Base-by-base conservation (phyloP, 2,329 filamentous ascomycete species). In the Dothidotthia symphoricarpi region DNA sequence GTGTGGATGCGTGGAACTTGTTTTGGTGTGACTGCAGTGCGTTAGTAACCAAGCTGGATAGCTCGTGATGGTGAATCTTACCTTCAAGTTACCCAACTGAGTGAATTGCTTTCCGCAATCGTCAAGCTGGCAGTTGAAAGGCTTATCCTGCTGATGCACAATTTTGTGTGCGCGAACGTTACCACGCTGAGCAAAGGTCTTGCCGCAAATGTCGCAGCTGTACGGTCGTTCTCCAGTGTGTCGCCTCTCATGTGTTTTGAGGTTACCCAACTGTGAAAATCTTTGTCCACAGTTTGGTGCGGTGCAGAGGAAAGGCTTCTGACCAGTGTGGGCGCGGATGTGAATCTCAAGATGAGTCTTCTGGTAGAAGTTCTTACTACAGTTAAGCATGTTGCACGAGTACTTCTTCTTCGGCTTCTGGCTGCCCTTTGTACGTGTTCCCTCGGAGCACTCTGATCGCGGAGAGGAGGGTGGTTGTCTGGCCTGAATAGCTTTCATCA, bases 281-380 rank as follows among this genome's bases (percentile, higher is more conserved):
- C 80, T 77, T 53, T 88, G 83, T 16, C 81, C 81, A 64, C 91
- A 97, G 4, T 77, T 76, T 3, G 80, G 76, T 49, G 86, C 77
- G 47, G 80, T 82, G 71, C 88, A 95, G 14, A 75, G 85, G 64
- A 91, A 96, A 43, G 91, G 91, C 64, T 89, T 93, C 36, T 86
- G 82, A 12, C 93, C 93, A 2, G 88, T 95, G 67, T 98, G 93
- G 4, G 86, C 84, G 49, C 90, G 79, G 30, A 80, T 82, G 65
- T 98, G 93, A 32, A 94, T 96, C 45, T 93, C 86, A 9, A 96
- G 76, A 56, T 97, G 91, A 1, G 90, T 95, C 69, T 91, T 95
- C 62, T 97, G 91, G 43, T 81, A 81, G 66, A 96, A 97, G 45
- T 78, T 81, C 72, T 93, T 94, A 53, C 76, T 74, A 66, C 91